Evolutionary conservation across 2,329 filamentous ascomycete genomes (phyloP).

Genomic region (Exophiala oligosperma): DNA sequence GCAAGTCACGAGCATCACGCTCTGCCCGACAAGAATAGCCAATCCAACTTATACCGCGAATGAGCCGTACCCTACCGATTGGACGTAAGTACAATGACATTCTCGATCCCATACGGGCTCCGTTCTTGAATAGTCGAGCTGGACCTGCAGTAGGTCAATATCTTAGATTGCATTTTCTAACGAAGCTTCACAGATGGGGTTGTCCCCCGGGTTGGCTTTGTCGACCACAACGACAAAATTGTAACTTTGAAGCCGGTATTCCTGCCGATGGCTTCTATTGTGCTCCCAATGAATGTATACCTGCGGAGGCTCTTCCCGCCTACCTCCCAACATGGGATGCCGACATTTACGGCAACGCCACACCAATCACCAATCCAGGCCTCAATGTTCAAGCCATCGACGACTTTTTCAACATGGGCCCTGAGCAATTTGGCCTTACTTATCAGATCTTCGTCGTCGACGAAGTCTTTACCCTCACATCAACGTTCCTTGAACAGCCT

Average conservation of each 20-base stretch:
- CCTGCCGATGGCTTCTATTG: conserved; percentile 42
- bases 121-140: neutral
- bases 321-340: conserved; percentile 32
- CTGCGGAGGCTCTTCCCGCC: conserved; percentile 32
- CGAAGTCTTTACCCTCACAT: conserved; percentile 45
- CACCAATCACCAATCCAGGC: conserved; percentile 36
- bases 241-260: conserved; percentile 42
- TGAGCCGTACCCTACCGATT: conserved; percentile 31
- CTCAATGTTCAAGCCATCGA: conserved; percentile 23
- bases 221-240: conserved; percentile 39
- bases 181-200: conserved; percentile 39
- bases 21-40: conserved; percentile 32
- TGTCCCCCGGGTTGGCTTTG: conserved; percentile 47
- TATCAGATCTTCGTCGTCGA: conserved; percentile 60
- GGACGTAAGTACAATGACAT: conserved; percentile 21
- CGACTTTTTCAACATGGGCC: conserved; percentile 65
- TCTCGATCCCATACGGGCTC: neutral
- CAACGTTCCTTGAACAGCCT: conserved; percentile 40
- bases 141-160: too few species aligned
- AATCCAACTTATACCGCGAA: conserved; percentile 35
- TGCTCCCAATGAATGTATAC: conserved; percentile 41
- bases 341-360: conserved; percentile 25
- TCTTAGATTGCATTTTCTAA: neutral
- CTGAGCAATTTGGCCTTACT: conserved; percentile 61
- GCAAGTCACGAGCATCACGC: conserved; percentile 24